These are phyloP conservation scores for Microthyrium microscopicum DNA, from an alignment of 2,329 filamentous ascomycete species.

Conservation along the genomic window DNA sequence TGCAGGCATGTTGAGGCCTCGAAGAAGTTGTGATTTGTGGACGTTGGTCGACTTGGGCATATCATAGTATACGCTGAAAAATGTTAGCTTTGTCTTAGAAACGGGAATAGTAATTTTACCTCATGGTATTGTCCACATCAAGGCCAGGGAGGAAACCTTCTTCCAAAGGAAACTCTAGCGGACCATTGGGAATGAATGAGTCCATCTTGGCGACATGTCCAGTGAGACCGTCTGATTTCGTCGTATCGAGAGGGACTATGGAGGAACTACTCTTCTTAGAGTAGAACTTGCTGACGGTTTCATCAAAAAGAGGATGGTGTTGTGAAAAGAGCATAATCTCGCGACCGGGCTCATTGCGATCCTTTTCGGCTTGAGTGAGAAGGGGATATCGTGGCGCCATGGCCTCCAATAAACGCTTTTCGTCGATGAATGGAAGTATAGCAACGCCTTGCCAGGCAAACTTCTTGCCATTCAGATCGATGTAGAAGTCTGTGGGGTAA, in stretches of 20 bases:
- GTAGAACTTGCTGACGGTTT: constrained; percentile 73
- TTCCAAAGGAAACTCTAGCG: constrained; percentile 61
- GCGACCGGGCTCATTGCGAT: constrained; percentile 62
- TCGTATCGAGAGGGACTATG: constrained; percentile 55
- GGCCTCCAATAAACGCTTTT: constrained; percentile 64
- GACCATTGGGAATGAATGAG: constrained; percentile 68
- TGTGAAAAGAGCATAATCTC: constrained; percentile 78
- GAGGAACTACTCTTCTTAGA: constrained; percentile 63
- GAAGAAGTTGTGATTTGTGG: constrained; percentile 89
- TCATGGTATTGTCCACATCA: constrained; percentile 74
- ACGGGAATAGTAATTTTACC: constrained; percentile 34
- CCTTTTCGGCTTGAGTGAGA: constrained; percentile 57
- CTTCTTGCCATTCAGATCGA: constrained; percentile 95
- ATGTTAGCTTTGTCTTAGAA: constrained; percentile 13
- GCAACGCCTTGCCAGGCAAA: constrained; percentile 96
- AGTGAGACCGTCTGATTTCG: constrained; percentile 58
- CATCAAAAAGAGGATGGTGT: constrained; percentile 68
- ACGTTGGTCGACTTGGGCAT: constrained; percentile 55
- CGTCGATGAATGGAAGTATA: constrained; percentile 89
- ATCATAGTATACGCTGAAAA: constrained; percentile 61
- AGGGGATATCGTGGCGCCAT: constrained; percentile 71
- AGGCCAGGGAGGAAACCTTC: constrained; percentile 56
- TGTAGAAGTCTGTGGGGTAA: constrained; percentile 83
- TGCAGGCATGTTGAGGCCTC: constrained; percentile 57
- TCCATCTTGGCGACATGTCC: constrained; percentile 71